phyloP scores from a whole-genome alignment of 768 basidiomycete genomes.

The Cyclocybe cylindracea region DNA sequence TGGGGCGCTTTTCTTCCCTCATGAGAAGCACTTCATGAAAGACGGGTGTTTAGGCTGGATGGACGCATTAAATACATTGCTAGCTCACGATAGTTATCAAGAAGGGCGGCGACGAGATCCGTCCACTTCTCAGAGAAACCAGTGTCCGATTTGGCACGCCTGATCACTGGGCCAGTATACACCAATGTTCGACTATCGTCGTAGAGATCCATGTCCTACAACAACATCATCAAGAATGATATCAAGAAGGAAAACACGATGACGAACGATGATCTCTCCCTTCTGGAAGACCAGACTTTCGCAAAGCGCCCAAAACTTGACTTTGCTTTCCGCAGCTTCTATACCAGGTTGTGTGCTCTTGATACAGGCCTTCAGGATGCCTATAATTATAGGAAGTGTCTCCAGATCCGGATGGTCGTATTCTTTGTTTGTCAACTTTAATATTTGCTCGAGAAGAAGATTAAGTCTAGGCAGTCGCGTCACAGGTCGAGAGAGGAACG shows the following conservation, averaged over 20 bases:
- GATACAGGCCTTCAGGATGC: conserved; percentile 68
- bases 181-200: conserved; percentile 75
- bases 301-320: conserved; percentile 81
- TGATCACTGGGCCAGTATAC: conserved; percentile 62
- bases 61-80: not conserved
- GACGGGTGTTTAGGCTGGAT: conserved; percentile 3
- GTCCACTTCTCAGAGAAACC: conserved; percentile 66
- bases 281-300: conserved; percentile 74
- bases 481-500: conserved; percentile 83
- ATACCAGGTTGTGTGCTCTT: conserved; percentile 91
- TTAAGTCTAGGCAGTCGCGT: conserved; percentile 84
- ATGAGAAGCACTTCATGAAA: conserved; percentile 58
- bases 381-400: conserved; percentile 69
- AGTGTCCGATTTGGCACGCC: conserved; percentile 63
- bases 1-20: conserved; percentile 56
- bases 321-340: conserved; percentile 86
- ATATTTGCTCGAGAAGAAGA: conserved; percentile 69
- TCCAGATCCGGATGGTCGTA: conserved; percentile 79
- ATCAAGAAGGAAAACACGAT: not conserved
- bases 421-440: conserved; percentile 65
- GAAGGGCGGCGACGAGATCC: conserved; percentile 62
- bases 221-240: not conserved
- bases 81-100: conserved; percentile 76
- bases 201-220: conserved; percentile 81
- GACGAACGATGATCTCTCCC: conserved; percentile 80